These are phyloP conservation scores for Chrysochromulina parva DNA, from an alignment of 78 protist genomes.

Conservation along the genomic window DNA sequence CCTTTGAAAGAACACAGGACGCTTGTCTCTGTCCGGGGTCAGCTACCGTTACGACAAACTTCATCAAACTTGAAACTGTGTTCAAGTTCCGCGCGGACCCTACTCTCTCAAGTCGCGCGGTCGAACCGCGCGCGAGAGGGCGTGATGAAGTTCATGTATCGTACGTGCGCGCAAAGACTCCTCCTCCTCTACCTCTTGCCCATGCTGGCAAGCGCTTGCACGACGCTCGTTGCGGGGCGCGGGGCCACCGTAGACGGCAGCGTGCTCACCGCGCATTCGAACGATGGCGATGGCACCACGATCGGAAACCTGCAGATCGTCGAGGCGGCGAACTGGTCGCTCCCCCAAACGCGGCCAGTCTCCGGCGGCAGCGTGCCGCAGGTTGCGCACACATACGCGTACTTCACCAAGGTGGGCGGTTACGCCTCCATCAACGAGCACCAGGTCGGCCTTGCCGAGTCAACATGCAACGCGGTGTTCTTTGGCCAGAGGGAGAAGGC, in stretches of 20 bases:
- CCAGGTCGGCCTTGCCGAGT: conserved; percentile 55
- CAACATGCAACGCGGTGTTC: conserved; percentile 43
- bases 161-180: too few species aligned
- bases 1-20: too few species aligned
- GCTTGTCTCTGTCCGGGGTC: too few species aligned
- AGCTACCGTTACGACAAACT: too few species aligned
- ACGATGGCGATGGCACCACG: conserved; percentile 28
- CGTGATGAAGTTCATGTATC: too few species aligned
- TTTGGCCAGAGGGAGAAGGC: conserved; percentile 28
- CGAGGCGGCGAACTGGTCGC: not conserved
- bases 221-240: conserved; percentile 27
- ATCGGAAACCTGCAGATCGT: not conserved
- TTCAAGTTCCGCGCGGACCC: too few species aligned
- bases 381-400: conserved; percentile 36
- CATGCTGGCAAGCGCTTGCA: not conserved
- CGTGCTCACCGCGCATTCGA: conserved; percentile 13
- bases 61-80: too few species aligned
- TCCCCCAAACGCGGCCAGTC: not conserved
- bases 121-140: too few species aligned
- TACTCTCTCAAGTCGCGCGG: too few species aligned
- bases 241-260: conserved; percentile 26
- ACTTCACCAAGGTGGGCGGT: not conserved
- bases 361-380: not conserved
- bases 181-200: too few species aligned
- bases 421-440: conserved; percentile 51